Base-by-base conservation (phyloP, 108 stramenopile species). In the Cyclotella cryptica region DNA sequence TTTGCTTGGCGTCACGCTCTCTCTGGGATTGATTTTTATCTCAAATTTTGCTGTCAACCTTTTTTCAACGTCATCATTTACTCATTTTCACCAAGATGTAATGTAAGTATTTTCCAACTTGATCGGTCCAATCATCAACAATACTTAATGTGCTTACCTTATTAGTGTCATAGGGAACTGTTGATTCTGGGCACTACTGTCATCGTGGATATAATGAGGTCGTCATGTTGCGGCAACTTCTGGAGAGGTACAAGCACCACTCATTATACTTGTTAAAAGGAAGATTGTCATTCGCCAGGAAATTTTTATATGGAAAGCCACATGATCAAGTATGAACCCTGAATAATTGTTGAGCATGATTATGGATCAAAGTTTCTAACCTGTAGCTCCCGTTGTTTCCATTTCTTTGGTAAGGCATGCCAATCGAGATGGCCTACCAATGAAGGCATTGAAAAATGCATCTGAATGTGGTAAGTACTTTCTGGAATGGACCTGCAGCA, bases 41-140 rank as follows among this genome's bases (percentile, higher is more conserved):
- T 5, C 35, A 35, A 5, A 35, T 5, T 35, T 2, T 2, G 35
- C 6, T 35, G 35, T 6, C 35, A 6, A 35, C 6, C 35, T 35
- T 6, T 62, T 62, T 46, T 66, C 46, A 66, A 44, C 84, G 21
- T 58, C 71, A 17, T 77, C 87, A 14, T 95, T 89, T 53, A 95
- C 94, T 17, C 86, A 88, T 42, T 87, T 95, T 69, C 94, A 95
- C 53, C 93, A 95, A 74, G 93, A 95, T 75, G 90, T 22, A 76
- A 83, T 43, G 82, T 78, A 45, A 78, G 70, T 59, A 40, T n/a
- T 19, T 43, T 27, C 15, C 7, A 10, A 51, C 6, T 42, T 10
- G 24, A 41, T 17, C 1, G 10, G 1, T 24, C 43, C 19, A 46
- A 30, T 66, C 14, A 28, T 57, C 43, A 35, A 2, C 3, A 51